A percentile compares a stretch with the other conserved stretches of the same genome.
Conservation (phyloP, 192 early-diverging fungal species). For the Coemansia sp. region DNA sequence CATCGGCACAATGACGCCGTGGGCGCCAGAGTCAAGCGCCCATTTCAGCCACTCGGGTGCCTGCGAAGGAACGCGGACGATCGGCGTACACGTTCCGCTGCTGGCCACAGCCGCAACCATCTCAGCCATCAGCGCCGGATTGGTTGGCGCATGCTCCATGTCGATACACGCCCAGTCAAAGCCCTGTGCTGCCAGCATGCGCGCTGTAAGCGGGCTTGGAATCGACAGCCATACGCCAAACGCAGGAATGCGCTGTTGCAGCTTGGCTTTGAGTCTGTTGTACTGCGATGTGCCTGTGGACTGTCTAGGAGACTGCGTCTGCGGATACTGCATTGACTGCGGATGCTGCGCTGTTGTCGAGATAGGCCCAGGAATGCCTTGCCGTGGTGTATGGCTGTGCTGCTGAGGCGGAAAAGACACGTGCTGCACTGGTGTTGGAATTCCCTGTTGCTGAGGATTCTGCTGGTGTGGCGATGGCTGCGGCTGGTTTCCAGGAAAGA, state of each 20-base stretch:
- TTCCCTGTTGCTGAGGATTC: neutral
- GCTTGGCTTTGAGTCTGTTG: constrained; percentile 30
- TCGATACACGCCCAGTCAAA: constrained; percentile 58
- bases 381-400: neutral
- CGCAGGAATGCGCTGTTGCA: constrained; percentile 39
- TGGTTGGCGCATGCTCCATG: constrained; percentile 53
- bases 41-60: constrained; percentile 52
- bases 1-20: constrained; percentile 50
- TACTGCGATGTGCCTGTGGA: constrained; percentile 11
- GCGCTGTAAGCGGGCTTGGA: constrained; percentile 48
- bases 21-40: constrained; percentile 54
- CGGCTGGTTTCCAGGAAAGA: neutral
- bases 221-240: constrained; percentile 55
- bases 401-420: neutral
- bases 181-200: constrained; percentile 44
- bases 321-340: constrained; percentile 3
- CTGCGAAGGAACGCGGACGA: constrained; percentile 55
- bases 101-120: constrained; percentile 54
- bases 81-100: constrained; percentile 50
- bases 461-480: constrained; percentile 1
- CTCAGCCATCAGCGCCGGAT: constrained; percentile 52
- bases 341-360: neutral
- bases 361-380: neutral
- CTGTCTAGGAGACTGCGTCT: constrained; percentile 20
- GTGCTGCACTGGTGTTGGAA: neutral